Base-by-base conservation (phyloP, 768 basidiomycete genomes). In the Zangia roseola region DNA sequence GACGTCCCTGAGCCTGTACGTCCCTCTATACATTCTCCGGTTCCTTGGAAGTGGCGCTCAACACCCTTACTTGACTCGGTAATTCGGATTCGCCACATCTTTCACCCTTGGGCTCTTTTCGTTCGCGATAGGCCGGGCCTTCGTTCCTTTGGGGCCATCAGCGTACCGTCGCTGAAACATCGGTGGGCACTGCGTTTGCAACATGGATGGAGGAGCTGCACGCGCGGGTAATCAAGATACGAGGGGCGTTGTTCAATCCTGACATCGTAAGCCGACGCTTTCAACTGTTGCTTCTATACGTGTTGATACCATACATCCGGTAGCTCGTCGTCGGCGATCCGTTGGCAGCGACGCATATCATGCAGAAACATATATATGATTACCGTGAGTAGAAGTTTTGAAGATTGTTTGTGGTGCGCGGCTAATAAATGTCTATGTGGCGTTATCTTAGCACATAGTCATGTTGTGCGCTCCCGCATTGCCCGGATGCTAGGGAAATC, bases 351-450 rank as follows among this genome's bases (percentile, higher is more conserved):
- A 50, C 50, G 0, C 31, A 51, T 45, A 36, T 47, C 17, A 47
- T 50, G 49, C 49, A 50, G 20, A 51, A 40, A 17, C 50, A 40
- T 19, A 45, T 51, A 40, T 51, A 28, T 25, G 45, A 51, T 21
- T 51, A 51, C 30, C 50, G 50, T 51, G 10, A 51, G 45, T 51
- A 14, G 6, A 10, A 38, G 3, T 13, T 12, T 9, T 13, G 20
- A 6, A n/a, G n/a, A n/a, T n/a, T n/a, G n/a, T n/a, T n/a, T 5
- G 7, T 23, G 20, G 7, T 14, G 21, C 4, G 5, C 21, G 37
- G 8, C 17, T n/a, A 7, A 4, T 3, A 38, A 21, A n/a, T n/a
- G n/a, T n/a, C n/a, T n/a, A n/a, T n/a, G n/a, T n/a, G n/a, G n/a
- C n/a, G n/a, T n/a, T n/a, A n/a, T n/a, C n/a, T n/a, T 13, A 50